Base-by-base conservation (phyloP, 176 grass and related monocot genomes). In the Raddia distichophylla region DNA sequence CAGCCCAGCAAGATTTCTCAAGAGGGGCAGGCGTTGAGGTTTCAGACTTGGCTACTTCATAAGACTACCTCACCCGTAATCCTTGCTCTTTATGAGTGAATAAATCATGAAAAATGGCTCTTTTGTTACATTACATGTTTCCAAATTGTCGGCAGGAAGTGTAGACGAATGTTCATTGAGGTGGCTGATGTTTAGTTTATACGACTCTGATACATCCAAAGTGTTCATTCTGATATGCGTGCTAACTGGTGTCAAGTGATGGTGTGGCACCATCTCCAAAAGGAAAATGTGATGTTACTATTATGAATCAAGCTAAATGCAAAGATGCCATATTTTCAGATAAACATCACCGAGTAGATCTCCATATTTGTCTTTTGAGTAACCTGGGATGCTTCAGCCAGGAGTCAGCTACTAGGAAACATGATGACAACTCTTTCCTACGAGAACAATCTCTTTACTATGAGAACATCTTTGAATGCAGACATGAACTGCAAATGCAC, bases 1-100 rank as follows among this genome's bases (percentile, higher is more conserved):
- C 66, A 88, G 86, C 69, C 90, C 93, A 20, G 58, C 83, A 13
- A 93, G 92, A 57, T 98, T 98, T 61, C 60, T 90, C 60, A 85
- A 74, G 42, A 80, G 67, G 52, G 84, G 74, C 59, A 81, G 68
- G 54, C 72, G 77, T 54, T 20, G 43, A 71, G 47, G 67, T 34
- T 78, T 61, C 59, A 77, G 37, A 32, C 50, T 19, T 73, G 80
- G 13, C 20, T 56, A 33, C 12, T 32, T 71, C 81, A 84, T 89
- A 74, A 85, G 74, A 75, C 37, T 75, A 15, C 9, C 45, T 47
- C 7, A 3, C 13, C 35, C 64, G 16, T 62, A 44, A 44, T 35
- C 55, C 4, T 27, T 27, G 27, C 27, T 27, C 27, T 64, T 60
- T 50, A 45, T 62, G 75, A 60, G 34, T 72, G 52, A 87, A 78